These are phyloP conservation scores for Talaromyces marneffei DNA, from an alignment of 2,329 filamentous ascomycete genomes.

Conservation along the genomic window DNA sequence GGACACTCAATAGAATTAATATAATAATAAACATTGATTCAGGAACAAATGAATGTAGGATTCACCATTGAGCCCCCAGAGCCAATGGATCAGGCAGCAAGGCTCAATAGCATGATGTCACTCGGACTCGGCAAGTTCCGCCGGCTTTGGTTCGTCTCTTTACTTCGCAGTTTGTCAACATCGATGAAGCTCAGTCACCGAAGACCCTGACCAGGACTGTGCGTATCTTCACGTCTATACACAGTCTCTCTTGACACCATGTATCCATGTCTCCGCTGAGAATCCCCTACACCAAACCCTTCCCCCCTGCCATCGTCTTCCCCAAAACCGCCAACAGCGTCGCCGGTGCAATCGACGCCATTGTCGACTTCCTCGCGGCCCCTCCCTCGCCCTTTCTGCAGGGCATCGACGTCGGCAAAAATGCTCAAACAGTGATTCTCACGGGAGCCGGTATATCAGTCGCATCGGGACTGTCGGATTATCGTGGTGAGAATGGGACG, in stretches of 20 bases:
- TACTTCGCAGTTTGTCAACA: too few species aligned
- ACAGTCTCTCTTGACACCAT: slow-evolving; percentile 1
- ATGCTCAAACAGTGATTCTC: slow-evolving; percentile 58
- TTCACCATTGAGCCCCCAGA: too few species aligned
- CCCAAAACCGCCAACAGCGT: slow-evolving; percentile 66
- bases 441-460: slow-evolving; percentile 91
- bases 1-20: not conserved
- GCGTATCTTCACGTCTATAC: too few species aligned
- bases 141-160: not conserved
- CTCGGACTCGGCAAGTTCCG: not conserved
- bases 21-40: not conserved
- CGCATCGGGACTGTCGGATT: slow-evolving; percentile 87
- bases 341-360: slow-evolving; percentile 67
- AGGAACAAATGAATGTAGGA: too few species aligned
- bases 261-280: slow-evolving; percentile 69
- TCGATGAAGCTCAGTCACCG: too few species aligned
- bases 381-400: slow-evolving; percentile 49
- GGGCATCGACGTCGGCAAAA: slow-evolving; percentile 35
- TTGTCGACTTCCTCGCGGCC: slow-evolving; percentile 68
- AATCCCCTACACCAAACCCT: slow-evolving; percentile 82
- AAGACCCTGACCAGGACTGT: too few species aligned
- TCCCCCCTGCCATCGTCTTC: slow-evolving; percentile 68
- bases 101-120: not conserved
- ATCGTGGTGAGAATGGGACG: slow-evolving; percentile 81
- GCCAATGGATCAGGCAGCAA: not conserved